Evolutionary conservation across 1,139 yeast genomes (phyloP), one percentile per base, ranked within the genome.

Genomic region (Yamadazyma membranifaciens): DNA sequence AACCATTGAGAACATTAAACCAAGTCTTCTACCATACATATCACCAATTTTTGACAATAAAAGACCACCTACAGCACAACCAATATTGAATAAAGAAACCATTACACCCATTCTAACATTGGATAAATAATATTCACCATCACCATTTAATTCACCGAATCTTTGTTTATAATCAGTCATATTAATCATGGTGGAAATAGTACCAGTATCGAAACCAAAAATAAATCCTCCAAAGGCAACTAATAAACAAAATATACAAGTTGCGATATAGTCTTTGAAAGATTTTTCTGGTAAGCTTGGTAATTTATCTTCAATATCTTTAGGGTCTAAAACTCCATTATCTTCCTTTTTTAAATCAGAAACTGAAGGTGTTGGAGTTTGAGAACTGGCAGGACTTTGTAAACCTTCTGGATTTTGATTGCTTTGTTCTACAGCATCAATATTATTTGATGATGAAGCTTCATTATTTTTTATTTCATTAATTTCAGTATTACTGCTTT

Each of bases 201-300:
- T 81, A 37, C 88, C 88, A 34, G 83, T 80, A 59, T 83, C 89
- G 67, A 79, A 82, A 9, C 89, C 89, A 50, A 81, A 81, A 11
- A 81, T 74, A 45, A 80, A 77, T 2, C 88, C 88, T 26, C 84
- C 81, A 47, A 80, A 72, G 6, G 87, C 76, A 33, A 74, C 62
- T 33, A 73, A 49, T 28, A 70, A 54, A 56, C 74, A 68, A 51
- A 69, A 64, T 39, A 64, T 49, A 39, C 64, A 59, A 29, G 65
- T 62, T 31, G 62, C 50, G 24, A 65, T 40, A 49, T 68, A 60
- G 34, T 65, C 70, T 34, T 54, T 59, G 36, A 46, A 45, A 12
- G 60, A 47, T 49, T 63, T 65, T 38, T 61, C 47, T 2, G 52
- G 52, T 30, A 48, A 42, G 6, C 43, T 6, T 3, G 49, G 48